Base-by-base conservation (phyloP, 345 rosid genomes). In the Aquilaria sinensis region DNA sequence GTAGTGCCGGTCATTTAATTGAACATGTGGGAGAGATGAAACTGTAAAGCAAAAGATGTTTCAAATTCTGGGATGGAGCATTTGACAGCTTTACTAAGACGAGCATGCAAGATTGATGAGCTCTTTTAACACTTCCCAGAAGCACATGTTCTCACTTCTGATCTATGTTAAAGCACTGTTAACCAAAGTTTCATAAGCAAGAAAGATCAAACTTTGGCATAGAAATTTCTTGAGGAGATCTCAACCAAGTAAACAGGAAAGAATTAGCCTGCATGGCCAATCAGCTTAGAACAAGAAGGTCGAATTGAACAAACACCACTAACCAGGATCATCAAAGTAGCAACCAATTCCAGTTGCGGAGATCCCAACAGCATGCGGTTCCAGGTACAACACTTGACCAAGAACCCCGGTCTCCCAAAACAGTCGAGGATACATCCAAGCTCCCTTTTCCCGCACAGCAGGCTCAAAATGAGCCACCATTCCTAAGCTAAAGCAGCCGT, bases 311-410 rank as follows among this genome's bases (percentile, higher is more conserved):
- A 13, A 62, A 51, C 23, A 46, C 10, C 51, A 57, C 64, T 51
- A 77, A 86, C 92, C 85, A 16, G 97, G 91, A 76, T 91, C 96
- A 75, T 91, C 97, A 7, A 91, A 91, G 76, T 78, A 91, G 79
- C 97, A 88, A 54, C 97, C 96, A 0, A 88, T 91, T 63, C 97
- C 97, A 3, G 96, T 91, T 9, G 97, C 96, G 62, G 97, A 91
- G 47, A 91, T 75, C 62, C 92, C 97, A 73, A 88, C 56, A 6
- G 97, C 97, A 71, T 91, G 97, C 14, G 97, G 85, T 82, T 91
- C 97, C 4, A 91, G 82, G 74, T 91, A 88, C 74, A 91, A 68
- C 37, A 91, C 84, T 69, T 91, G 97, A 14, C 97, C 97, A 72
- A 91, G 73, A 67, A 84, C 81, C 74, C 97, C 96, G 37, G 96